These are phyloP conservation scores for Gossypium turneri DNA, from an alignment of 345 rosid species.

Conservation along the genomic window DNA sequence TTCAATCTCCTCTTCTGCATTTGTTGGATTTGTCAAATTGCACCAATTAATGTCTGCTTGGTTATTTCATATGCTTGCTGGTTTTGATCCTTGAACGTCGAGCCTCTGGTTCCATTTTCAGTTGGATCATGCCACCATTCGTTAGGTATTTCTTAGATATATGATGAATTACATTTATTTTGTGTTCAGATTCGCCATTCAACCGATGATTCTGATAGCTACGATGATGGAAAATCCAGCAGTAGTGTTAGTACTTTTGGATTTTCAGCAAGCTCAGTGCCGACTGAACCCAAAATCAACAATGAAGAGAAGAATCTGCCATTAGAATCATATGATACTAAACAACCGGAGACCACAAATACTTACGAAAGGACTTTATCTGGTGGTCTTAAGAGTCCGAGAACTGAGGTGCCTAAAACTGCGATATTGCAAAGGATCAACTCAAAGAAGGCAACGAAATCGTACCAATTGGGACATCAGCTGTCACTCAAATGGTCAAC, in stretches of 20 bases:
- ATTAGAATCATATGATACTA: constrained; percentile 23
- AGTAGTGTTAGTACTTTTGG: constrained; percentile 6
- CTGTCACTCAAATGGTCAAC: constrained; percentile 81
- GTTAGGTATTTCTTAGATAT: no score
- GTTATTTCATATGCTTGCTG: no score
- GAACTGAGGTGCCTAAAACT: constrained; percentile 55
- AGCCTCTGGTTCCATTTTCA: neutral
- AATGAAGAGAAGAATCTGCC: constrained; percentile 24
- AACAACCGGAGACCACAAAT: constrained; percentile 21
- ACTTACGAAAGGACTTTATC: constrained; percentile 68
- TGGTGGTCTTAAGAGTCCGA: constrained; percentile 73
- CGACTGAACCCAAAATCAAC: constrained; percentile 22
- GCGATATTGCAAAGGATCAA: constrained; percentile 62
- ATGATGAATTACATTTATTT: constrained; percentile 2
- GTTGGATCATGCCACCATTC: neutral
- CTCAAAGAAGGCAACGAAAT: constrained; percentile 65
- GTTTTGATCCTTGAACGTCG: no score
- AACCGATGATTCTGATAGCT: constrained; percentile 60
- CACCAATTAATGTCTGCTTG: no score
- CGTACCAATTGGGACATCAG: constrained; percentile 75
- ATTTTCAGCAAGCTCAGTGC: constrained; percentile 15
- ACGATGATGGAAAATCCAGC: constrained; percentile 33
- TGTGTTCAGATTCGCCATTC: constrained; percentile 51
- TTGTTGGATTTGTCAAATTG: neutral
- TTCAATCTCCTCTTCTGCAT: neutral